Base-by-base conservation (phyloP, 768 basidiomycete genomes). In the Lactarius vividus region DNA sequence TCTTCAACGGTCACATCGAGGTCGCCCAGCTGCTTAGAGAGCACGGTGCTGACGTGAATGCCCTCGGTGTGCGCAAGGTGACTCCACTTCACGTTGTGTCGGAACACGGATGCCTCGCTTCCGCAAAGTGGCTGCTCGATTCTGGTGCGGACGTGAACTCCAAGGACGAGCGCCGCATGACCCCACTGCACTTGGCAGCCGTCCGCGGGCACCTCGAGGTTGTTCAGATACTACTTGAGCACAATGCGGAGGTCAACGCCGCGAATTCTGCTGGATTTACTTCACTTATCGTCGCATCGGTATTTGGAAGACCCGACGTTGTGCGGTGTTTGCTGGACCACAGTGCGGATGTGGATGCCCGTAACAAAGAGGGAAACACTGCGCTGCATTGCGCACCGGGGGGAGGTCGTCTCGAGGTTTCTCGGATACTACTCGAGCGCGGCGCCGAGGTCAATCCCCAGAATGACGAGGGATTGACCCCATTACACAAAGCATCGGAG, bases 11-110 rank as follows among this genome's bases (percentile, higher is more conserved):
- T 0, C 11, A 49, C 23, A 23, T 49, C 5, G 46, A 49, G 11
- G 46, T 49, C 13, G 23, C 11, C 4, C n/a, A n/a, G n/a, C 11
- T 49, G 3, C 46, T 49, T 2, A 4, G 23, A 5, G 23, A 10
- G 23, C 11, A 5, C 5, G 23, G 23, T n/a, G 46, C 46, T 26
- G 46, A 49, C n/a, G 4, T 49, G 11, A 49, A 49, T 26, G 10
- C 46, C 20, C 44, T 13, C 9, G 0, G 11, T 49, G 11, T 0
- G n/a, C 0, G 4, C 29, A 1, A 20, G 8, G 3, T 0, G 10
- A 56, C 54, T 56, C 29, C 18, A 9, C 54, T 56, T 18, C 54
- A 56, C 23, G 0, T 49, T 26, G 23, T 23, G 3, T 49, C 23
- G 2, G 0, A 15, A 49, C 0, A 2, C 2, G 46, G 46, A 11